Evolutionary conservation across 371 early-diverging fungal species (phyloP).

Genomic region (Massospora cicadina): DNA sequence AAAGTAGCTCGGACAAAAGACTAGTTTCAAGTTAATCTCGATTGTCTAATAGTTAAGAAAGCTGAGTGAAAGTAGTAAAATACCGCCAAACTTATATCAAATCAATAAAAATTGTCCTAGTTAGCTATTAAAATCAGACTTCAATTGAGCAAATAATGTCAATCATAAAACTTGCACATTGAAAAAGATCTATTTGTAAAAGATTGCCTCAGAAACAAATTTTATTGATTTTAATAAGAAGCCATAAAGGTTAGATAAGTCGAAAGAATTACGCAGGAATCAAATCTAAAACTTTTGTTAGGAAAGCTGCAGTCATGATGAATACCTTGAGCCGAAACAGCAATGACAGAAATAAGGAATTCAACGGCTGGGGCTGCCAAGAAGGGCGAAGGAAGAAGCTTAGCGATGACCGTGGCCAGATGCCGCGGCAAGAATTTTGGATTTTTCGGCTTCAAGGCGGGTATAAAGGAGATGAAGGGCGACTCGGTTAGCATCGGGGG

Average conservation of each 20-base stretch:
- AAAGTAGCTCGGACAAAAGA: too few species aligned
- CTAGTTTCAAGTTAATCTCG: too few species aligned
- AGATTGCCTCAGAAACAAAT: background rate
- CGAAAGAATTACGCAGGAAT: background rate
- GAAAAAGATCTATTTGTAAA: too few species aligned
- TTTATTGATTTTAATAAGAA: background rate
- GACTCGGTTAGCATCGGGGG: constrained; percentile 58
- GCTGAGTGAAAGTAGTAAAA: too few species aligned
- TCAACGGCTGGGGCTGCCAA: background rate
- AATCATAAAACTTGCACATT: too few species aligned
- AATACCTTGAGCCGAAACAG: background rate
- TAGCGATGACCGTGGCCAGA: background rate
- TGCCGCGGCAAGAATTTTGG: background rate
- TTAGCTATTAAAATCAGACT: too few species aligned
- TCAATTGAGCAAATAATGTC: too few species aligned
- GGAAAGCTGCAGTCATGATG: background rate
- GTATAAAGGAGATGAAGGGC: constrained; percentile 62
- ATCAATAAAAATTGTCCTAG: too few species aligned
- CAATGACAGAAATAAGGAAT: background rate
- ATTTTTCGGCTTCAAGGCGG: constrained; percentile 55
- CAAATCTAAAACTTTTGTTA: background rate
- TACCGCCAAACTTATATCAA: too few species aligned
- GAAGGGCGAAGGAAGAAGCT: constrained; percentile 8
- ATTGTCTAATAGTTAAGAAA: too few species aligned
- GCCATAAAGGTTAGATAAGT: background rate